Percentiles rank a stretch among this genome's conserved stretches.
Evolutionary conservation across 768 basidiomycete genomes (phyloP).

Genomic region (Coprinopsis marcescibilis): DNA sequence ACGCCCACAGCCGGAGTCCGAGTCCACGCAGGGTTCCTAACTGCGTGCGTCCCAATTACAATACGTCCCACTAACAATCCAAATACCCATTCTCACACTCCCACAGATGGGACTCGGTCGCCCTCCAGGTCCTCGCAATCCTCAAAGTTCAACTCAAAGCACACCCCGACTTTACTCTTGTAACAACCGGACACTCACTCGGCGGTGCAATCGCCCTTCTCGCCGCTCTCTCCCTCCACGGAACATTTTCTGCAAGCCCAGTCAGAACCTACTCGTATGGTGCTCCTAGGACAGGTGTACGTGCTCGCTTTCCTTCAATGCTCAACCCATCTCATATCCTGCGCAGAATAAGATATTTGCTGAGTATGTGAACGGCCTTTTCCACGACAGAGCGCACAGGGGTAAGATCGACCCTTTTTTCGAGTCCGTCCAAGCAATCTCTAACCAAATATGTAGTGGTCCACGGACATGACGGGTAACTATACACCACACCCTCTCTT

Average conservation of each 20-base stretch:
- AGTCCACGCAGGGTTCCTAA: slow-evolving; percentile 47
- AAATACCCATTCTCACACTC: background rate
- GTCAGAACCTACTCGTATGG: background rate
- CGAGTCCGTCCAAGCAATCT: background rate
- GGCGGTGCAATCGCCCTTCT: slow-evolving; percentile 48
- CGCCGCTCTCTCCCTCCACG: slow-evolving; percentile 38
- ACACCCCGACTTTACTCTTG: slow-evolving; percentile 32
- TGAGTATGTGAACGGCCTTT: slow-evolving; percentile 35
- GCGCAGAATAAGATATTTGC: slow-evolving; percentile 42
- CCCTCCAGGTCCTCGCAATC: slow-evolving; percentile 31
- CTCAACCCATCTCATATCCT: background rate
- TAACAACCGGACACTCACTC: slow-evolving; percentile 48
- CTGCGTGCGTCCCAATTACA: slow-evolving; percentile 29
- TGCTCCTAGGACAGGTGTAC: slow-evolving; percentile 29
- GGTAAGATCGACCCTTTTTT: slow-evolving; percentile 23
- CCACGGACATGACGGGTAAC: slow-evolving; percentile 44
- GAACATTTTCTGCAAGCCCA: slow-evolving; percentile 33
- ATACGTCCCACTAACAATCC: background rate
- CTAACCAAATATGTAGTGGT: slow-evolving; percentile 30
- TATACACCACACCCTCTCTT: background rate
- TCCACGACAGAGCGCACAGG: slow-evolving; percentile 36
- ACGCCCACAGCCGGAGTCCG: slow-evolving; percentile 27
- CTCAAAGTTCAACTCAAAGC: slow-evolving; percentile 29
- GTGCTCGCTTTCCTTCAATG: slow-evolving; percentile 8
- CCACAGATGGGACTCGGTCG: slow-evolving; percentile 47